Evolutionary conservation across 768 basidiomycete genomes (phyloP), one percentile per base, ranked within the genome.

Genomic region (Mycena olivaceomarginata): DNA sequence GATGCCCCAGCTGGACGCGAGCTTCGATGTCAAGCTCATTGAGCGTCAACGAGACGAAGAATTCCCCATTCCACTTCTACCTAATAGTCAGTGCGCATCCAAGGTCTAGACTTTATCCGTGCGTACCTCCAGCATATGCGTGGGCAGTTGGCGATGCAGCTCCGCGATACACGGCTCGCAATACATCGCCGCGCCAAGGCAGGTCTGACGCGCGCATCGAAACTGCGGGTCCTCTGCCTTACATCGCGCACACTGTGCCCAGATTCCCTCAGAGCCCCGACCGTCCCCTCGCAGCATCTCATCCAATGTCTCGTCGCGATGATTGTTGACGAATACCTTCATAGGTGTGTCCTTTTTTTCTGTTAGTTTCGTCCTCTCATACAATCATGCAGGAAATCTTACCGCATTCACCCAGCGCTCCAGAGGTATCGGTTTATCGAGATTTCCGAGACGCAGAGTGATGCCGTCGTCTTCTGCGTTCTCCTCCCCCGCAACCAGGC

Each of bases 121-220:
- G n/a, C 11, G 18, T 51, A 77, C 76, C 71, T 77, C 76, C 16
- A 77, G 12, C n/a, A 25, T 39, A 51, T 77, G 76, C 9, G 72
- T 59, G 13, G 76, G 76, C 16, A 56, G 25, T 18, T 56, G 53
- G 5, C 25, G 1, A 37, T 77, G 76, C 25, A 51, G 4, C 31
- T 67, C 71, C n/a, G 62, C 64, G 48, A 72, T 45, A 45, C 76
- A 77, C 39, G 63, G 20, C 20, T 31, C 41, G 62, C 74, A 76
- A 20, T 45, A 65, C 41, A 65, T n/a, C 10, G 10, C 41, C 18
- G 40, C 20, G 5, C 64, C 64, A n/a, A 65, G 5, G 18, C 64
- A 65, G 12, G 41, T 48, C 43, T 65, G 64, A 8, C 45, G 20
- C 16, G 45, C 41, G 43, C 64, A 65, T 20, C 64, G 15, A 39